Percentiles rank a stretch among this genome's conserved stretches.
These are phyloP conservation scores for Xylariaceae sp. DNA, from an alignment of 2,329 filamentous ascomycete species.

Conservation along the genomic window DNA sequence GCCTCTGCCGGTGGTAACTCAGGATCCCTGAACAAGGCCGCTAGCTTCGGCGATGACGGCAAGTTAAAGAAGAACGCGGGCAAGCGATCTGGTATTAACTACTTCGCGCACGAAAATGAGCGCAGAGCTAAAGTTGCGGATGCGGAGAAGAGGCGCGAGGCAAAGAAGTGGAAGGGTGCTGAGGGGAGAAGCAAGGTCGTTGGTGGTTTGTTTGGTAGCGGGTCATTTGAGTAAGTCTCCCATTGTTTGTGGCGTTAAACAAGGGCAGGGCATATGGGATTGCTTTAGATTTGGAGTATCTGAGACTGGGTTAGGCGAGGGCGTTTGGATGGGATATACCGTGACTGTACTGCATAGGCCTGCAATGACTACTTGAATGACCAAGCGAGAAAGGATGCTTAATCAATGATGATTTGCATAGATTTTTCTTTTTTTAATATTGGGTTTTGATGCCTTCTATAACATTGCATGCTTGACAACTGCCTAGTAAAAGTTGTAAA, in stretches of 20 bases:
- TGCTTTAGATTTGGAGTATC: background rate
- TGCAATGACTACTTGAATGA: conserved; percentile 4
- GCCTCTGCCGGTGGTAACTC: conserved; percentile 9
- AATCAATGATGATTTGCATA: background rate
- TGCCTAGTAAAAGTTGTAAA: background rate
- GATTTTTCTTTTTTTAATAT: no score
- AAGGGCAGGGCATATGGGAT: conserved; percentile 5
- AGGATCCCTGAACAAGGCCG: conserved; percentile 14
- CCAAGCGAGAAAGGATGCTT: conserved; percentile 4
- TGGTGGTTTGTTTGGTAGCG: conserved; percentile 63
- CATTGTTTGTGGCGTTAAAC: background rate
- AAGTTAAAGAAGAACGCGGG: conserved; percentile 67
- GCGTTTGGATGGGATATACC: conserved; percentile 14
- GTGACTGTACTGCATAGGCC: background rate
- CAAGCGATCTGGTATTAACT: conserved; percentile 67
- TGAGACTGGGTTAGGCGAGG: conserved; percentile 12
- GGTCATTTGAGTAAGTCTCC: conserved; percentile 57
- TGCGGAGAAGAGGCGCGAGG: conserved; percentile 64
- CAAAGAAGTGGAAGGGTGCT: conserved; percentile 63
- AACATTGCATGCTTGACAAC: no score
- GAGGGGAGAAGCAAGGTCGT: conserved; percentile 63
- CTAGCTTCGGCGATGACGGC: conserved; percentile 54
- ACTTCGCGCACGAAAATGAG: conserved; percentile 66
- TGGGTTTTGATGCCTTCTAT: no score
- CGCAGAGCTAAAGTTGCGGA: conserved; percentile 61